phyloP scores from a whole-genome alignment of 768 basidiomycete genomes.

The Pholiota conissans region DNA sequence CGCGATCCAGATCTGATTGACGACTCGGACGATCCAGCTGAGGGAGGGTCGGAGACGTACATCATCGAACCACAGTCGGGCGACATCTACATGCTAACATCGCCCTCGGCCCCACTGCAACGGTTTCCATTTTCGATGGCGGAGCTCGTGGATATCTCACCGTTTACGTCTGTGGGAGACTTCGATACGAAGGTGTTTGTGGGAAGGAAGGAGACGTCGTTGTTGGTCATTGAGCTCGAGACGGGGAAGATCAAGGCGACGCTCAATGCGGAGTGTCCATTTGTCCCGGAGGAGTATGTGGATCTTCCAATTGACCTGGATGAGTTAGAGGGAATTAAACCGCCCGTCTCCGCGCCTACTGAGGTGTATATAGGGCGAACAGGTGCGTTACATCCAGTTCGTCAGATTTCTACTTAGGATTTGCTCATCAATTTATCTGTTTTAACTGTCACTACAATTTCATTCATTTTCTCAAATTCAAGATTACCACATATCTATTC shows the following conservation, averaged over 20 bases:
- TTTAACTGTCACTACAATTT: too few relatives aligned
- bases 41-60: conserved; percentile 68
- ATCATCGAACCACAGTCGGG: conserved; percentile 95
- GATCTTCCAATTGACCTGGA: conserved; percentile 47
- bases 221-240: conserved; percentile 72
- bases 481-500: conserved; percentile 92
- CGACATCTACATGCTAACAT: conserved; percentile 84
- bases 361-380: conserved; percentile 54
- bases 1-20: conserved; percentile 47
- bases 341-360: conserved; percentile 35
- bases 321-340: conserved; percentile 42
- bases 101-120: conserved; percentile 69
- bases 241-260: conserved; percentile 72
- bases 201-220: conserved; percentile 86
- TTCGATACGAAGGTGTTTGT: conserved; percentile 77
- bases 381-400: conserved; percentile 30
- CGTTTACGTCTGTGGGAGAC: conserved; percentile 68
- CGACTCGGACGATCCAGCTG: conserved; percentile 32
- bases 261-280: conserved; percentile 72
- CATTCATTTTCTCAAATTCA: too few relatives aligned
- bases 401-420: conserved; percentile 1
- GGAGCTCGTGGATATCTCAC: conserved; percentile 90
- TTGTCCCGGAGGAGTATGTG: conserved; percentile 61
- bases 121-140: conserved; percentile 91
- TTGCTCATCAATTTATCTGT: not conserved